phyloP scores from a whole-genome alignment of 495 filamentous ascomycete genomes.

The Umbilicaria muhlenbergii region DNA sequence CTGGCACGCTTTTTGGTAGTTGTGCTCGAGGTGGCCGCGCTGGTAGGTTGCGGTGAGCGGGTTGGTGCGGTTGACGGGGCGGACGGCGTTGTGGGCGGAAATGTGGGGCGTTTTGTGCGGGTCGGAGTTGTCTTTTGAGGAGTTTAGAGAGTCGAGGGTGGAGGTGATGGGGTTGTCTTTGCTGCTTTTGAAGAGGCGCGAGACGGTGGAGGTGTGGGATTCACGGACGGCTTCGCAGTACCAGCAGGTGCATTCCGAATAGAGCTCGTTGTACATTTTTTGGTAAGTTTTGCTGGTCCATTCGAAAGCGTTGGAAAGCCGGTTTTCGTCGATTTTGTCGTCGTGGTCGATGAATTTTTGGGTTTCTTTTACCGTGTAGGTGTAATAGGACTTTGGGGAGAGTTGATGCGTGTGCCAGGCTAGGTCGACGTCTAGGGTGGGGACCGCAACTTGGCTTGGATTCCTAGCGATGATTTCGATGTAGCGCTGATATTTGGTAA shows the following conservation, averaged over 20 bases:
- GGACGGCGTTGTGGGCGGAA: constrained; percentile 7
- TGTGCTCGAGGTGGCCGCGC: constrained; percentile 34
- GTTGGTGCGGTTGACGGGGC: constrained; percentile 2
- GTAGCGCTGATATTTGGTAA: constrained; percentile 57
- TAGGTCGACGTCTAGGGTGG: constrained; percentile 77
- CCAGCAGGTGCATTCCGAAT: constrained; percentile 81
- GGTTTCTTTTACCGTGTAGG: constrained; percentile 2
- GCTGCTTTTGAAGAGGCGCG: constrained; percentile 10
- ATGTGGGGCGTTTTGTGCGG: constrained; percentile 19
- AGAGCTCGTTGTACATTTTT: constrained; percentile 43
- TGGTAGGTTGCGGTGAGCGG: constrained; percentile 14
- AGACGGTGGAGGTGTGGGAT: constrained; percentile 32
- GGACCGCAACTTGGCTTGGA: constrained; percentile 44
- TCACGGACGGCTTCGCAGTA: constrained; percentile 72
- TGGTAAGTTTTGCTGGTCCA: constrained; percentile 62
- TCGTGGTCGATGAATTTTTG: constrained; percentile 64
- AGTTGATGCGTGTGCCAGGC: constrained; percentile 65
- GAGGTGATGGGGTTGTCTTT: constrained; percentile 24
- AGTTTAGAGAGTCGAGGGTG: constrained; percentile 36
- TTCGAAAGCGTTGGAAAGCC: constrained; percentile 47
- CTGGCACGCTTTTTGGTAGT: constrained; percentile 44
- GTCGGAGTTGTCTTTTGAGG: constrained; percentile 19
- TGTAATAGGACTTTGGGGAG: constrained; percentile 26
- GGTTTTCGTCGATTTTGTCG: constrained; percentile 59
- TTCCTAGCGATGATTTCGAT: constrained; percentile 45